Evolutionary conservation across 768 basidiomycete species (phyloP).

Genomic region (Kwoniella botswanensis): DNA sequence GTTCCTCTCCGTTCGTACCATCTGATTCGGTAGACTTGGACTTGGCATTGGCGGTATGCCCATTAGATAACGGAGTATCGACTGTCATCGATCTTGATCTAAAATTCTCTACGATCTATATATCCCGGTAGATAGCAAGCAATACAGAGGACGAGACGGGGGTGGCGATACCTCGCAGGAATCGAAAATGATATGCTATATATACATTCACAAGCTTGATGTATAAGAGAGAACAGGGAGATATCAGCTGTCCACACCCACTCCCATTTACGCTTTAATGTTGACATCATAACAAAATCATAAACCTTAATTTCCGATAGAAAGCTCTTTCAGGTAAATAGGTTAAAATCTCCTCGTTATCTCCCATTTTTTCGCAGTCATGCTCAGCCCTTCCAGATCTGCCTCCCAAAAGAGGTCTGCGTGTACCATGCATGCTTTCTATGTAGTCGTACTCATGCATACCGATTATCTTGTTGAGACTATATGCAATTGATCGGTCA

Average conservation of each 20-base stretch:
- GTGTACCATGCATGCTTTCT: no score
- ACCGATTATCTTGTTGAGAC: background rate
- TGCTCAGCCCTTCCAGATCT: background rate
- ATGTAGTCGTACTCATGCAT: background rate
- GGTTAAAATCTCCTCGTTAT: background rate
- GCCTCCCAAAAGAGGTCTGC: no score
- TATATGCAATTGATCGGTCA: background rate
- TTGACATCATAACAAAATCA: background rate
- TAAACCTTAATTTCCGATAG: background rate
- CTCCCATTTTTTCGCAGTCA: background rate
- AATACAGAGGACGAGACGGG: background rate
- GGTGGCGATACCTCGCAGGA: background rate
- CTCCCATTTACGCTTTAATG: background rate
- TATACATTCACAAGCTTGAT: background rate
- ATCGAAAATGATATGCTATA: background rate
- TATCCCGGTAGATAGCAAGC: background rate
- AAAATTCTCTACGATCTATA: background rate
- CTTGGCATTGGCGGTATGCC: background rate
- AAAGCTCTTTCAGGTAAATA: conserved; percentile 2
- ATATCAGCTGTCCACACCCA: background rate
- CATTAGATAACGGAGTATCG: conserved; percentile 1
- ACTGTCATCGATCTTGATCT: background rate
- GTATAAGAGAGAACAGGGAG: background rate
- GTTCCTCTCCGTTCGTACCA: background rate
- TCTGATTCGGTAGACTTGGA: background rate